These are phyloP conservation scores for Prunella vulgaris DNA, from an alignment of 257 asterid genomes.

Conservation along the genomic window DNA sequence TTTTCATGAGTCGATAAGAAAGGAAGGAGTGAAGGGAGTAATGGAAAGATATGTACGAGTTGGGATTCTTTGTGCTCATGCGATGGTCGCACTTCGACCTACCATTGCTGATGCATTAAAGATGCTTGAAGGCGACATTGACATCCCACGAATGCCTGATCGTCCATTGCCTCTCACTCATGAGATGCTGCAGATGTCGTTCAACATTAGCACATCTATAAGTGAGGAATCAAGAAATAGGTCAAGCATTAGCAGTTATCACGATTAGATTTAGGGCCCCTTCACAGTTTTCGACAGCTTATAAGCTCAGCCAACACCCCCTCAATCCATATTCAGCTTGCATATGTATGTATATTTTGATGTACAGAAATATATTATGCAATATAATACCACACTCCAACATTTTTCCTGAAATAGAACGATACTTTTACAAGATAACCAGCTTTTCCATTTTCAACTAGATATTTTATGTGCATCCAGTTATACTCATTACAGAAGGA, in stretches of 20 bases:
- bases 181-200: slow-evolving; percentile 24
- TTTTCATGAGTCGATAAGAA: slow-evolving; percentile 32
- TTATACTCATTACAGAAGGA: background rate
- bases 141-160: slow-evolving; percentile 47
- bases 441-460: too few species aligned
- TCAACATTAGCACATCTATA: background rate
- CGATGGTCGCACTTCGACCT: slow-evolving; percentile 60
- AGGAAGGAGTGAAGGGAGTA: slow-evolving; percentile 46
- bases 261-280: background rate
- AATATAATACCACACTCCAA: background rate
- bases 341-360: background rate
- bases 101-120: slow-evolving; percentile 53
- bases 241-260: slow-evolving; percentile 7
- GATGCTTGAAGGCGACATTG: slow-evolving; percentile 69
- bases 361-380: background rate
- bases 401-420: background rate
- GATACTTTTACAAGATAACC: background rate
- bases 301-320: background rate
- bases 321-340: background rate
- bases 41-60: slow-evolving; percentile 55
- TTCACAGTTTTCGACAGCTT: background rate
- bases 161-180: slow-evolving; percentile 45
- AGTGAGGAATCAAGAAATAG: slow-evolving; percentile 7
- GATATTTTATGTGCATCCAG: background rate
- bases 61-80: slow-evolving; percentile 60